These are phyloP conservation scores for Sambucus nigra DNA, from an alignment of 129 eudicot species.

Conservation along the genomic window DNA sequence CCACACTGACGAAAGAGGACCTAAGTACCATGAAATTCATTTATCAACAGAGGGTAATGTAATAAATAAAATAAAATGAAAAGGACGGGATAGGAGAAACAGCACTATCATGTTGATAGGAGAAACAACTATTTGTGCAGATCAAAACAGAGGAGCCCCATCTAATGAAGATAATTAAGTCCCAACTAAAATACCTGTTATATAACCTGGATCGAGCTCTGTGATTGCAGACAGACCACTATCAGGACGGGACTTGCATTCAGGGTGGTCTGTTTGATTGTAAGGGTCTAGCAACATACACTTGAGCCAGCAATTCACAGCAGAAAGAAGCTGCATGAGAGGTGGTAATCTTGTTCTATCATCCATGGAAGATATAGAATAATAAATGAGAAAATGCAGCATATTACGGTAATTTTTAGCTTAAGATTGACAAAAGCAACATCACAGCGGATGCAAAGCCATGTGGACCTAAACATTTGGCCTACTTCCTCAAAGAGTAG, in stretches of 20 bases:
- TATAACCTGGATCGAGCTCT: constrained; percentile 91
- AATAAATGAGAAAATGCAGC: constrained; percentile 20
- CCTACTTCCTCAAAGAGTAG: background rate
- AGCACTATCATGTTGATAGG: background rate
- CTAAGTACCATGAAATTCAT: constrained; percentile 33
- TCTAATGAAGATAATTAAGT: no score
- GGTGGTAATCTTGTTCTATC: constrained; percentile 32
- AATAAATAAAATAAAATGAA: constrained; percentile 2
- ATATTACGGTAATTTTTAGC: constrained; percentile 2
- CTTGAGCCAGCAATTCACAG: constrained; percentile 96
- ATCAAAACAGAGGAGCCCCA: no score
- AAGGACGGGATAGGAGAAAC: constrained; percentile 1
- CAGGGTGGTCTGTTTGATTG: constrained; percentile 92
- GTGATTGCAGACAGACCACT: constrained; percentile 98
- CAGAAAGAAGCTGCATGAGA: constrained; percentile 83
- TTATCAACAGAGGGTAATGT: background rate
- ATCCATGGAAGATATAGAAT: constrained; percentile 28
- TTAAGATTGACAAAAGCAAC: background rate
- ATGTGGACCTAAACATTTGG: background rate
- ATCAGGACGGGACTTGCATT: constrained; percentile 89
- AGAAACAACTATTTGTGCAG: no score
- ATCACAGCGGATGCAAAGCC: background rate
- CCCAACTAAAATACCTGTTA: constrained; percentile 46
- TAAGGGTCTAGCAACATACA: constrained; percentile 86
- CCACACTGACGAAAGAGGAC: constrained; percentile 98